These are phyloP conservation scores for Phytophthora nicotianae DNA, from an alignment of 352 stramenopile genomes.

Conservation along the genomic window DNA sequence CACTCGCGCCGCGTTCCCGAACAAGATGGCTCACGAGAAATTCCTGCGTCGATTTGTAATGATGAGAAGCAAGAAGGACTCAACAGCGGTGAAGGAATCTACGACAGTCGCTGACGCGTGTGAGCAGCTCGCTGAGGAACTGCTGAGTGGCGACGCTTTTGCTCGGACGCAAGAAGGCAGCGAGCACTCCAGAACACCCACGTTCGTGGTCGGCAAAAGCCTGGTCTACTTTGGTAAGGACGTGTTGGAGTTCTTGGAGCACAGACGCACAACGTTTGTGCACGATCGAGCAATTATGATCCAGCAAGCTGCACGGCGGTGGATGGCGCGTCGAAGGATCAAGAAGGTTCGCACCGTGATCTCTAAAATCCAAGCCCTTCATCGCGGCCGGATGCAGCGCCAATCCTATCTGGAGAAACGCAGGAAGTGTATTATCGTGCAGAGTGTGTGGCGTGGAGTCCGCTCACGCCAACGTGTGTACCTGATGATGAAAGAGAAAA, in stretches of 20 bases:
- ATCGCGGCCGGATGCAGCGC: constrained; percentile 53
- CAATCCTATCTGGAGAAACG: constrained; percentile 51
- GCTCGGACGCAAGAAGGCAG: constrained; percentile 35
- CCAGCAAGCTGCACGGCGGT: constrained; percentile 58
- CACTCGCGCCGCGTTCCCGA: constrained; percentile 88
- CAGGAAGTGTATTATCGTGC: constrained; percentile 53
- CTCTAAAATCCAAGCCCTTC: constrained; percentile 59
- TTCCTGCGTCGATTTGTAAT: constrained; percentile 85
- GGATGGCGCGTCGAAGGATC: constrained; percentile 59
- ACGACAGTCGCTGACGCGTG: constrained; percentile 71
- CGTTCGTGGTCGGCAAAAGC: constrained; percentile 85
- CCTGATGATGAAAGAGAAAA: constrained; percentile 59
- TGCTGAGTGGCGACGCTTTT: constrained; percentile 57
- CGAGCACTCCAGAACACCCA: constrained; percentile 46
- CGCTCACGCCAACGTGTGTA: constrained; percentile 60
- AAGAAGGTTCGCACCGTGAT: constrained; percentile 59
- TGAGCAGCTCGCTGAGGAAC: constrained; percentile 53
- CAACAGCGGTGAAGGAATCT: constrained; percentile 25
- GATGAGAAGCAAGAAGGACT: constrained; percentile 52
- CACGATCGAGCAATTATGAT: constrained; percentile 71
- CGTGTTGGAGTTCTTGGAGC: constrained; percentile 92
- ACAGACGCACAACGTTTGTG: constrained; percentile 69
- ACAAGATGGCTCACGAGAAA: constrained; percentile 94
- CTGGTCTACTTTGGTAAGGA: constrained; percentile 95
- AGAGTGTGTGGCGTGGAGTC: constrained; percentile 79